phyloP scores from a whole-genome alignment of 495 filamentous ascomycete genomes.

The Lichenothelia convexa region DNA sequence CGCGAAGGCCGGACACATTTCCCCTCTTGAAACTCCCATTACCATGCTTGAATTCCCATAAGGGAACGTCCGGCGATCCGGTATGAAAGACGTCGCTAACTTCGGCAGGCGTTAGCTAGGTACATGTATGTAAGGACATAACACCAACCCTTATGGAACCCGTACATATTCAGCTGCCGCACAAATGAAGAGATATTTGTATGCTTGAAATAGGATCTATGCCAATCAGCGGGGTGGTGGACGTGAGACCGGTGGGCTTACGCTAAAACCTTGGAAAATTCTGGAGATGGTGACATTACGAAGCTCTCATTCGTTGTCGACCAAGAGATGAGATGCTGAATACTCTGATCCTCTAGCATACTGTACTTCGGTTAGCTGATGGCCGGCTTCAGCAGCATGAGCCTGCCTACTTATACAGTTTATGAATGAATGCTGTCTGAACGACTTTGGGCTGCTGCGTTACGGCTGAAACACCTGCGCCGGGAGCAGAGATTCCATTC shows the following conservation, averaged over 20 bases:
- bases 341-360: constrained; percentile 87
- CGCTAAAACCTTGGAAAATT: constrained; percentile 98
- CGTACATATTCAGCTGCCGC: constrained; percentile 57
- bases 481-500: constrained; percentile 12
- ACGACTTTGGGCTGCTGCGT: constrained; percentile 94
- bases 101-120: constrained; percentile 19
- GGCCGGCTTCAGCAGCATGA: constrained; percentile 3
- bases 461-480: constrained; percentile 54
- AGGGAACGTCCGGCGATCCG: constrained; percentile 78
- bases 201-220: constrained; percentile 70
- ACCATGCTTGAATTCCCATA: constrained; percentile 99
- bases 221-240: constrained; percentile 14
- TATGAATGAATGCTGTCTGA: constrained; percentile 98
- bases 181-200: neutral
- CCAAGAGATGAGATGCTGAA: constrained; percentile 94
- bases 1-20: constrained; percentile 74
- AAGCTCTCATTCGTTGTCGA: constrained; percentile 87
- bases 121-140: neutral
- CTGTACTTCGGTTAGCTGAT: constrained; percentile 26
- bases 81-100: constrained; percentile 98
- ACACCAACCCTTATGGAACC: constrained; percentile 87
- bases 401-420: constrained; percentile 78
- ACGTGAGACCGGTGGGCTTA: constrained; percentile 27
- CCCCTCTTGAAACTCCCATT: constrained; percentile 95
- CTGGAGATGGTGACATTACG: constrained; percentile 90